Evolutionary conservation across 345 rosid species (phyloP).

Genomic region (Microthlaspi erraticum): DNA sequence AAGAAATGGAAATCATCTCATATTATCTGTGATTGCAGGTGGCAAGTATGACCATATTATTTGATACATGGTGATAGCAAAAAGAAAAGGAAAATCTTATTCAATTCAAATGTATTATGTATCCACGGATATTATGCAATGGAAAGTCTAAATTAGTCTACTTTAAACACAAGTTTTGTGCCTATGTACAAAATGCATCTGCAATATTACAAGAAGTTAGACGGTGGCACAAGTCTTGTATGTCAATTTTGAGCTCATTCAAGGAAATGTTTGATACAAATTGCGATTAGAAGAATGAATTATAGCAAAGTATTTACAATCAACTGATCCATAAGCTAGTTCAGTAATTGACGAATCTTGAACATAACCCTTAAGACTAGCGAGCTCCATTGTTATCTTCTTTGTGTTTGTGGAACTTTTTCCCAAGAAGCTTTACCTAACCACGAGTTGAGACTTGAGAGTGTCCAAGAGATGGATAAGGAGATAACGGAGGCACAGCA

Average conservation of each 20-base stretch:
- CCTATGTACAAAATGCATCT: slow-evolving; percentile 22
- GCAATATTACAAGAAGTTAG: no score
- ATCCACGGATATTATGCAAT: slow-evolving; percentile 28
- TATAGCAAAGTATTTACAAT: slow-evolving; percentile 23
- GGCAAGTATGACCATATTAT: slow-evolving; percentile 17
- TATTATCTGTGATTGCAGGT: slow-evolving; percentile 26
- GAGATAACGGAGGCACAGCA: slow-evolving; percentile 75
- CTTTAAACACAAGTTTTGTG: slow-evolving; percentile 27
- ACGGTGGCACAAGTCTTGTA: slow-evolving; percentile 13
- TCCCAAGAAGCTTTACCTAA: slow-evolving; percentile 34
- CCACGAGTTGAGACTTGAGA: slow-evolving; percentile 49
- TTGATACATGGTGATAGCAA: slow-evolving; percentile 24
- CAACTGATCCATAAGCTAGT: slow-evolving; percentile 19
- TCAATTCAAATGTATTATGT: slow-evolving; percentile 40
- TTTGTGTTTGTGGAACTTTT: slow-evolving; percentile 11
- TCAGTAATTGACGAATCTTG: slow-evolving; percentile 2
- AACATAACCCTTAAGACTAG: neutral
- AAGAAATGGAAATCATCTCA: slow-evolving; percentile 4
- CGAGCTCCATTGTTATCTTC: neutral
- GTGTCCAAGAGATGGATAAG: slow-evolving; percentile 52
- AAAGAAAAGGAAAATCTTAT: slow-evolving; percentile 5
- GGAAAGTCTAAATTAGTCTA: slow-evolving; percentile 16
- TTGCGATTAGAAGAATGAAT: slow-evolving; percentile 30
- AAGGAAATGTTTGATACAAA: no score
- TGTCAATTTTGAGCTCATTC: neutral